Percentiles rank a stretch among this genome's conserved stretches.
Conservation (phyloP, 108 stramenopile species). For the Cyclotella cryptica region DNA sequence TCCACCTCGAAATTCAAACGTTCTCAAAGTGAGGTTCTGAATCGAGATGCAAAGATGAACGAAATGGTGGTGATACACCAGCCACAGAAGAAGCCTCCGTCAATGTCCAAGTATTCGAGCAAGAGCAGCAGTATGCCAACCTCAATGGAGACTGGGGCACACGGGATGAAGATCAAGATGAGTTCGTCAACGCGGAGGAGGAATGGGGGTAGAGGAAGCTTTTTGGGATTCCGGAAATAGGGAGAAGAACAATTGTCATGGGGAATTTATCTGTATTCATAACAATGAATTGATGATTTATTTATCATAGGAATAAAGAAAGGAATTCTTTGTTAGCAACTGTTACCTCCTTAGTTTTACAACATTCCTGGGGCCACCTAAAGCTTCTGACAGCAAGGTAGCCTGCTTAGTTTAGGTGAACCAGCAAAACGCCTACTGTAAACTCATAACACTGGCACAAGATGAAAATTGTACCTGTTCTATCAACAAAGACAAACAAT, state of each 20-base stretch:
- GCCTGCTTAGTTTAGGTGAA: too few species aligned
- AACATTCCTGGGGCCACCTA: too few species aligned
- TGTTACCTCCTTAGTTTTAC: too few species aligned
- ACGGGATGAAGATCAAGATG: slow-evolving; percentile 6
- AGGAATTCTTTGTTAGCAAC: too few species aligned
- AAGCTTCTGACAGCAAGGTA: too few species aligned
- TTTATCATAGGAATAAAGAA: neutral
- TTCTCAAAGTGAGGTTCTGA: neutral
- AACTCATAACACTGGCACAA: too few species aligned
- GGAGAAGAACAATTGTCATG: too few species aligned
- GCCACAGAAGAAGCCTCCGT: neutral
- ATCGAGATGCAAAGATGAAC: neutral
- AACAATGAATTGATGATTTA: neutral
- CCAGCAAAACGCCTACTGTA: too few species aligned
- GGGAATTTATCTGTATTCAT: neutral
- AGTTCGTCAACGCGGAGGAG: neutral
- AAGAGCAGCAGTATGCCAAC: slow-evolving; percentile 15
- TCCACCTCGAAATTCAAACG: neutral
- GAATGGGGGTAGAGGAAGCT: neutral
- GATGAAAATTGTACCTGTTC: too few species aligned
- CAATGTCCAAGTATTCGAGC: neutral
- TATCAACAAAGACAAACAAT: too few species aligned
- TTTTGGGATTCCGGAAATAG: slow-evolving; percentile 6
- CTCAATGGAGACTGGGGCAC: neutral
- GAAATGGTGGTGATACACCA: neutral